phyloP scores from a whole-genome alignment of 805 yeast species.

The Spencermartinsiella europaea region DNA sequence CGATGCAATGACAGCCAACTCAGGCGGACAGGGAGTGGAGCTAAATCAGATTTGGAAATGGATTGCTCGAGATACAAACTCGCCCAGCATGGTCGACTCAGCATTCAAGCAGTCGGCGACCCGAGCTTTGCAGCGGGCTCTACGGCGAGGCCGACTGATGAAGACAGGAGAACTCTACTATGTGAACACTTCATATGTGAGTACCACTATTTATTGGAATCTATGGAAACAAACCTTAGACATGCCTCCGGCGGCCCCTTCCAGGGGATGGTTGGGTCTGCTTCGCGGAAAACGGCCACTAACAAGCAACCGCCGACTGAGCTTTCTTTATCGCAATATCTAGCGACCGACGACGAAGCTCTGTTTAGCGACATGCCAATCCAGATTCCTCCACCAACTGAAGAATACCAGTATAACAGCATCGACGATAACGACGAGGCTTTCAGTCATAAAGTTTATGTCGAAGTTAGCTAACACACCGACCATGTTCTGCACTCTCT shows the following conservation, averaged over 20 bases:
- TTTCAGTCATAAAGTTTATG: conserved; percentile 29
- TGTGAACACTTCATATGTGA: conserved; percentile 24
- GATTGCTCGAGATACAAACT: conserved; percentile 25
- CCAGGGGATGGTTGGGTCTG: neutral
- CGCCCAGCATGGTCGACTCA: conserved; percentile 27
- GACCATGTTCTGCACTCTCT: neutral
- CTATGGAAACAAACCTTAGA: neutral
- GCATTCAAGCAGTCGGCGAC: conserved; percentile 33
- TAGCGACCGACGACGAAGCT: conserved; percentile 33
- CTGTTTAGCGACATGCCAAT: conserved; percentile 31
- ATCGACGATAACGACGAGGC: conserved; percentile 33
- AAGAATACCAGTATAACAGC: conserved; percentile 27
- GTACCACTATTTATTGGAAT: too few relatives aligned
- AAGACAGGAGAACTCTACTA: conserved; percentile 28
- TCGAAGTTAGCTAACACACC: neutral
- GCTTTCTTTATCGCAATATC: conserved; percentile 28
- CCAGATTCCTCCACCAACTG: conserved; percentile 33
- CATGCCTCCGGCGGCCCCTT: too few relatives aligned
- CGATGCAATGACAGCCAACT: conserved; percentile 28
- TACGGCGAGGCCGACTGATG: conserved; percentile 31
- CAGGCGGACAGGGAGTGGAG: conserved; percentile 27
- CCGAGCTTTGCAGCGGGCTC: conserved; percentile 35
- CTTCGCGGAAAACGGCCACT: conserved; percentile 4
- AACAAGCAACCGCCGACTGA: conserved; percentile 32
- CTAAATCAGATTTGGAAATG: conserved; percentile 25